Conservation (phyloP, 805 yeast genomes). For the Saccharomycopsis malanga region DNA sequence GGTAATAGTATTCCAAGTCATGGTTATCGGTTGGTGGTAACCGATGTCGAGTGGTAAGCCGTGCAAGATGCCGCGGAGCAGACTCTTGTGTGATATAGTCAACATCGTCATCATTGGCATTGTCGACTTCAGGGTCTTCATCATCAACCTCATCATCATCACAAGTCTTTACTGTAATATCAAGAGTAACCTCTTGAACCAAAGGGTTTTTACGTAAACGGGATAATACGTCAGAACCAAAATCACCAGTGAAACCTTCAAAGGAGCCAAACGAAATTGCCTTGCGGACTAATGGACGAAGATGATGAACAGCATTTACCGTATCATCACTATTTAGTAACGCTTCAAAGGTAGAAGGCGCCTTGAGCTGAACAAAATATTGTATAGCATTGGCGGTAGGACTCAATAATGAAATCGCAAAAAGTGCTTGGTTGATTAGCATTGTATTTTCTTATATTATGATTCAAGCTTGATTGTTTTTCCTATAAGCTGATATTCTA, state of each 20-base stretch:
- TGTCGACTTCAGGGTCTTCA: constrained; percentile 18
- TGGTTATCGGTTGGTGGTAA: constrained; percentile 21
- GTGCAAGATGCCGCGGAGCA: constrained; percentile 63
- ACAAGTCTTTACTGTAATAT: constrained; percentile 51
- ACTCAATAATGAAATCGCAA: not conserved
- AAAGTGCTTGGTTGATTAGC: not conserved
- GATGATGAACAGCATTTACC: constrained; percentile 27
- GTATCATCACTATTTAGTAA: constrained; percentile 16
- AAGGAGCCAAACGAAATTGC: constrained; percentile 45
- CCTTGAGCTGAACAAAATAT: constrained; percentile 19
- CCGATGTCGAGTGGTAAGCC: constrained; percentile 32
- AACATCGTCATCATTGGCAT: constrained; percentile 12
- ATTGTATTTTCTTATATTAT: too few species aligned
- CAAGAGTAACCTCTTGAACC: constrained; percentile 65
- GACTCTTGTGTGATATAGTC: constrained; percentile 30
- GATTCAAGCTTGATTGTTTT: too few species aligned
- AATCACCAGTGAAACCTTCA: constrained; percentile 47
- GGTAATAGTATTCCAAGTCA: constrained; percentile 39
- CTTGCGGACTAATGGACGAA: constrained; percentile 37
- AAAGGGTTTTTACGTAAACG: constrained; percentile 24
- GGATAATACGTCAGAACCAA: constrained; percentile 24
- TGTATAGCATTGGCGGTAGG: constrained; percentile 1
- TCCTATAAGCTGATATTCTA: too few species aligned
- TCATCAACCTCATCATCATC: constrained; percentile 29
- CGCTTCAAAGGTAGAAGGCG: constrained; percentile 20